Evolutionary conservation across 2,329 filamentous ascomycete genomes (phyloP).

Genomic region (Talaromyces marneffei): DNA sequence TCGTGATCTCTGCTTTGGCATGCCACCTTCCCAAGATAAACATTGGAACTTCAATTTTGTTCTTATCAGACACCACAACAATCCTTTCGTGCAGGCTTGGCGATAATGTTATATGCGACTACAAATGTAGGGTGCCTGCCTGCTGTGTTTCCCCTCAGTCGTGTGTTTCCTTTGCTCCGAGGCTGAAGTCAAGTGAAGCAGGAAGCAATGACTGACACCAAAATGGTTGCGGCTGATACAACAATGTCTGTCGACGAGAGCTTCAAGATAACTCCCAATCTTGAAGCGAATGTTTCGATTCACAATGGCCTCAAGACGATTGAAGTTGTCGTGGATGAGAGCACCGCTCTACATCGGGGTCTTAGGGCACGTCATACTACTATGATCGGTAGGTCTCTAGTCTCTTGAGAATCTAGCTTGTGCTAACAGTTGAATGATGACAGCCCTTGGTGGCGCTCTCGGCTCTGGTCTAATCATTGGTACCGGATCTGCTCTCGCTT

Average conservation of each 20-base stretch:
- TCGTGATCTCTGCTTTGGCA: neutral
- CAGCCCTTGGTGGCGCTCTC: slow-evolving; percentile 39
- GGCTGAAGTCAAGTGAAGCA: neutral
- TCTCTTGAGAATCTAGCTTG: neutral
- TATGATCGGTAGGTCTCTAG: slow-evolving; percentile 33
- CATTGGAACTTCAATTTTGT: neutral
- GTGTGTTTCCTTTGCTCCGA: neutral
- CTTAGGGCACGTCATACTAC: slow-evolving; percentile 38
- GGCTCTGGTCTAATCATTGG: slow-evolving; percentile 40
- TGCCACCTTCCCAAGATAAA: neutral
- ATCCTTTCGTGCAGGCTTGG: neutral
- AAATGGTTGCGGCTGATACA: neutral
- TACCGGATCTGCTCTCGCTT: slow-evolving; percentile 33
- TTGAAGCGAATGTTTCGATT: neutral
- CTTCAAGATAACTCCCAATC: neutral
- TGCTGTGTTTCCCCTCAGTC: neutral
- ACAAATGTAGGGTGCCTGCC: neutral
- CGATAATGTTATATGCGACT: neutral
- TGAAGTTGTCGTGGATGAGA: slow-evolving; percentile 19
- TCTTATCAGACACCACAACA: neutral
- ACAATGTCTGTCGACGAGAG: neutral
- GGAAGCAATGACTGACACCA: neutral
- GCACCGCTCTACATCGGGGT: slow-evolving; percentile 36
- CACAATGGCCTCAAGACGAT: slow-evolving; percentile 16
- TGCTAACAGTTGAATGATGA: neutral